These are phyloP conservation scores for Metschnikowia shivogae DNA, from an alignment of 805 yeast species.

Conservation along the genomic window DNA sequence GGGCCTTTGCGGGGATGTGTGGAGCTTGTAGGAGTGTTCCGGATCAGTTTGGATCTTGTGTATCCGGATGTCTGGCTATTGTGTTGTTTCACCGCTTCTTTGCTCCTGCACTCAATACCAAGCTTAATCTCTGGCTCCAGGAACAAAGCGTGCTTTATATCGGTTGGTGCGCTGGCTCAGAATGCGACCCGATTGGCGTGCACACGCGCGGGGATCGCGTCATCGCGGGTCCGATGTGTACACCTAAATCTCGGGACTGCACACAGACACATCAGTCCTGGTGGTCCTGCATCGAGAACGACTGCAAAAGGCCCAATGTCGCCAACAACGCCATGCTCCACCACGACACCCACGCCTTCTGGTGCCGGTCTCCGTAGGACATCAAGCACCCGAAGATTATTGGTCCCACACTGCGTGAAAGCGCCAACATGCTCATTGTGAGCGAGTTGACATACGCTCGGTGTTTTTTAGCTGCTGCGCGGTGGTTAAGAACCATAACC, in stretches of 20 bases:
- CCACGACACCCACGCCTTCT: slow-evolving; percentile 31
- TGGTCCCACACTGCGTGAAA: slow-evolving; percentile 33
- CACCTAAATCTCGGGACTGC: neutral
- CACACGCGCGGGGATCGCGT: neutral
- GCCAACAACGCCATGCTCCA: slow-evolving; percentile 31
- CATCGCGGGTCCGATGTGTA: neutral
- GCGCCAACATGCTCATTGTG: slow-evolving; percentile 31
- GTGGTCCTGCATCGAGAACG: slow-evolving; percentile 25
- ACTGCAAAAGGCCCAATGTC: slow-evolving; percentile 25
- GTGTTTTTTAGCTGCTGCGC: slow-evolving; percentile 32
- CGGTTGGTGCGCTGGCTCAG: too few relatives aligned
- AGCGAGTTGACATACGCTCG: slow-evolving; percentile 34
- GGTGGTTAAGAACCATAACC: slow-evolving; percentile 30
- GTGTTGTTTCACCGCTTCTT: too few relatives aligned
- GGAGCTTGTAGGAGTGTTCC: too few relatives aligned
- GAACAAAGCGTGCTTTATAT: too few relatives aligned
- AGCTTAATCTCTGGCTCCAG: too few relatives aligned
- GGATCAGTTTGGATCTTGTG: too few relatives aligned
- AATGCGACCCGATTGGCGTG: too few relatives aligned
- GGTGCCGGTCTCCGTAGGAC: slow-evolving; percentile 26
- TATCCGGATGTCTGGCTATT: too few relatives aligned
- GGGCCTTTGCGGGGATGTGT: too few relatives aligned
- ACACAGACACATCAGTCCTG: slow-evolving; percentile 19
- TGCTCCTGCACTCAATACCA: too few relatives aligned
- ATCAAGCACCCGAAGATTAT: slow-evolving; percentile 32